Base-by-base conservation (phyloP, 1,139 yeast species). In the Saccharomyces hybrid region DNA sequence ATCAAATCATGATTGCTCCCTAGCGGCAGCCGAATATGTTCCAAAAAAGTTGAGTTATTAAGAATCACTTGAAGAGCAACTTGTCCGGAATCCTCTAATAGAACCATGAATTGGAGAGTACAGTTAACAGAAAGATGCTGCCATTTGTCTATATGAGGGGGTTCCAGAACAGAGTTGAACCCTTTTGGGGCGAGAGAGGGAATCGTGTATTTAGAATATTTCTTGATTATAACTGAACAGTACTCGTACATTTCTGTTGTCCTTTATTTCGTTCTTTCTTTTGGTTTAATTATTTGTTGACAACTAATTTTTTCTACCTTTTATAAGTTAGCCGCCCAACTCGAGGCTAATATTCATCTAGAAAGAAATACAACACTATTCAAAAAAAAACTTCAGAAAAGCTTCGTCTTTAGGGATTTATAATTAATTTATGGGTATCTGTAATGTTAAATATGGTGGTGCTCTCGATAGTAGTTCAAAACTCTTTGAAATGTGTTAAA, bases 181-280 rank as follows among this genome's bases (percentile, higher is more conserved):
- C 68, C 68, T 12, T 51, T 48, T 2, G 65, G 65, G 6, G 66
- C 68, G 9, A 54, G 54, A 7, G 60, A 58, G 5, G 54, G 48
- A 7, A 57, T 60, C 9, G 53, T 29, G 50, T 63, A 64, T n/a
- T 50, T 51, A 9, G 63, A 59, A 52, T 60, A 60, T 28, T 55
- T 29, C 32, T 55, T 60, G 21, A 57, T 50, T 31, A 42, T 51
- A 8, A 42, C 51, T 19, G 50, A 28, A 34, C 42, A 52, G 38
- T 42, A 28, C 16, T 42, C 51, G 12, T 46, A 29, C 55, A 55
- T 57, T 27, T 24, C 9, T n/a, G 6, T 24, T 46, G 6, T 46
- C 16, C 21, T 5, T 38, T 38, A 8, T 16, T 38, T 38, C 4
- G 21, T 24, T 8, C 21, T 11, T 16, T 38, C 12, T 14, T 38